Evolutionary conservation across 257 asterid genomes (phyloP).

Genomic region (Apocynum venetum): DNA sequence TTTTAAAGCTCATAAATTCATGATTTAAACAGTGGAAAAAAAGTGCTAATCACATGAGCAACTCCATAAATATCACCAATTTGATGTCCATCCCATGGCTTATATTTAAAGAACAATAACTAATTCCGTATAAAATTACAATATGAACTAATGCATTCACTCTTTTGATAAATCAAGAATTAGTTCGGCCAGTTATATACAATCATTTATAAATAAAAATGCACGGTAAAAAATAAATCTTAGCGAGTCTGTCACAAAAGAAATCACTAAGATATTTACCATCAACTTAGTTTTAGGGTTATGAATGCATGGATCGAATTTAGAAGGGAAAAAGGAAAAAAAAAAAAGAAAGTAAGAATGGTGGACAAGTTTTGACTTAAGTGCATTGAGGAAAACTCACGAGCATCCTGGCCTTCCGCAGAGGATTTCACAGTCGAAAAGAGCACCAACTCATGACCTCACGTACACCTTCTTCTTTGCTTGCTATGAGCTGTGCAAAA

Average conservation of each 20-base stretch:
- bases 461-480: slow-evolving; percentile 4
- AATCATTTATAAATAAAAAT: too few relatives aligned
- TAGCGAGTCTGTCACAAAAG: too few relatives aligned
- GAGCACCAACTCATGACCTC: slow-evolving; percentile 29
- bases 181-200: too few relatives aligned
- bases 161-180: background rate
- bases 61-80: background rate
- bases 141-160: background rate
- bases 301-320: background rate
- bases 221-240: too few relatives aligned
- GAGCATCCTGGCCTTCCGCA: slow-evolving; percentile 53
- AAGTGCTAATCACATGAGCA: background rate
- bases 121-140: background rate
- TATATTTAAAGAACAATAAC: background rate
- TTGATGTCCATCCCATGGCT: background rate
- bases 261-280: background rate
- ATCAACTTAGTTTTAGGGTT: background rate
- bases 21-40: background rate
- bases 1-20: background rate
- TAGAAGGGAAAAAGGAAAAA: too few relatives aligned
- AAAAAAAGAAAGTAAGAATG: background rate
- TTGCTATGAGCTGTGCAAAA: slow-evolving; percentile 28
- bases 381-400: slow-evolving; percentile 56
- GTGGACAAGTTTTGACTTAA: background rate
- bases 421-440: slow-evolving; percentile 20